Conservation (phyloP, 2,329 filamentous ascomycete species). For the Aspergillus fructus region DNA sequence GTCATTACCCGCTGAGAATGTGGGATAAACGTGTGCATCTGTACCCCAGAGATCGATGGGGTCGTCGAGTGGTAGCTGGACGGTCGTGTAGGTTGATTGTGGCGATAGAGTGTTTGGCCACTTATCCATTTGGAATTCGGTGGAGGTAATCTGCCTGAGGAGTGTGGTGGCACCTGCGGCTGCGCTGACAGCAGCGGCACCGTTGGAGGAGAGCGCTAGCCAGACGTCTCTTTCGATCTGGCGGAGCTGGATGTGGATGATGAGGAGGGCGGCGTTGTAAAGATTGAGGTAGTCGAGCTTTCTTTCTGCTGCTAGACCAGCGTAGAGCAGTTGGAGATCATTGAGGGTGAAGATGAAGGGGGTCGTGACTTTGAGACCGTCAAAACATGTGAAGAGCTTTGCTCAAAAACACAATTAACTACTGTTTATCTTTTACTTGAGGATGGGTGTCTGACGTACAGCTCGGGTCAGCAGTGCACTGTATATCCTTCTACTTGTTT, state of each 20-base stretch:
- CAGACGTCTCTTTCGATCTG: not conserved
- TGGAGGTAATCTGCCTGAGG: not conserved
- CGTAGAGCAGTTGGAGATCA: slow-evolving; percentile 1
- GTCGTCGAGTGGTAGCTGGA: not conserved
- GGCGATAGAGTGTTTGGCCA: not conserved
- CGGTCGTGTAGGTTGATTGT: slow-evolving; percentile 2
- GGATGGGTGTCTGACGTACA: not conserved
- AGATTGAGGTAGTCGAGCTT: not conserved
- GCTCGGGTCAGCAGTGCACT: slow-evolving; percentile 4
- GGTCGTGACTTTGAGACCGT: not conserved
- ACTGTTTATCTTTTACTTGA: not conserved
- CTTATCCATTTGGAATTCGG: not conserved
- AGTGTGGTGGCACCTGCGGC: not conserved
- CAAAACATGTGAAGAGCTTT: slow-evolving; percentile 8
- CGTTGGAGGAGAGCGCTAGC: not conserved
- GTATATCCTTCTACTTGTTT: slow-evolving; percentile 2
- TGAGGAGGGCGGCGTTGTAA: slow-evolving; percentile 5
- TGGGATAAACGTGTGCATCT: slow-evolving; percentile 4
- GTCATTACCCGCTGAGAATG: slow-evolving; percentile 1
- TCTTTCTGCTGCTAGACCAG: not conserved
- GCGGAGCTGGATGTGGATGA: slow-evolving; percentile 1
- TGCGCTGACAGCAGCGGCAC: not conserved
- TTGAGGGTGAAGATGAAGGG: slow-evolving; percentile 7
- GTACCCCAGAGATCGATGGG: not conserved
- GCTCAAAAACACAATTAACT: not conserved